A percentile compares a stretch with the other conserved stretches of the same genome.
These are phyloP conservation scores for Tilletia caries DNA, from an alignment of 1,284 basidiomycete species.

Conservation along the genomic window DNA sequence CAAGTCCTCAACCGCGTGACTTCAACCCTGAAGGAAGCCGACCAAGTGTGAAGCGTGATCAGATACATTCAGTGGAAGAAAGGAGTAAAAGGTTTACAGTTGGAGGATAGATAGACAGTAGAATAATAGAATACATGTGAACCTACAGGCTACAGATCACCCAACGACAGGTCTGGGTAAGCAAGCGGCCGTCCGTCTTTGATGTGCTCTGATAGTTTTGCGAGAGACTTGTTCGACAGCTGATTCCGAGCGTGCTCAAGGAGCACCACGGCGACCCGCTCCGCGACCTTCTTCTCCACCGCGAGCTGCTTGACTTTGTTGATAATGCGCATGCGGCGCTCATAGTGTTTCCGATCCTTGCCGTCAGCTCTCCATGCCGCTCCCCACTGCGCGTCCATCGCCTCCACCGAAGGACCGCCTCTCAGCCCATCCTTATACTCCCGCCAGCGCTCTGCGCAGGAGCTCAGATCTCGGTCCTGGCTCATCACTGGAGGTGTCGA, in stretches of 20 bases:
- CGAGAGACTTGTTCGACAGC: constrained; percentile 1
- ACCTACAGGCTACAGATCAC: not conserved
- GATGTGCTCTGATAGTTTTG: not conserved
- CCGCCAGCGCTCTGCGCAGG: not conserved
- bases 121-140: too few relatives aligned
- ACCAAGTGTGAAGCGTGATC: too few relatives aligned
- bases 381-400: not conserved
- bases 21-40: too few relatives aligned
- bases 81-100: too few relatives aligned
- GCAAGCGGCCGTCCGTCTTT: not conserved
- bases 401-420: not conserved
- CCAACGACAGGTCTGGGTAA: not conserved
- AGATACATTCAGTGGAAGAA: too few relatives aligned
- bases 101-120: too few relatives aligned
- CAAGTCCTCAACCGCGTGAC: too few relatives aligned
- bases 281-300: not conserved
- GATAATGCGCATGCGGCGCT: not conserved
- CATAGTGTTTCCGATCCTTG: not conserved
- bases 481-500: not conserved
- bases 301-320: not conserved
- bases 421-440: not conserved
- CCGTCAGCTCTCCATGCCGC: not conserved
- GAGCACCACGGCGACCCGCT: not conserved
- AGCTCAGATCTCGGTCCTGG: not conserved
- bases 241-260: not conserved